Evolutionary conservation across 2,329 filamentous ascomycete species (phyloP).

Genomic region (Rhinocladiella mackenziei): DNA sequence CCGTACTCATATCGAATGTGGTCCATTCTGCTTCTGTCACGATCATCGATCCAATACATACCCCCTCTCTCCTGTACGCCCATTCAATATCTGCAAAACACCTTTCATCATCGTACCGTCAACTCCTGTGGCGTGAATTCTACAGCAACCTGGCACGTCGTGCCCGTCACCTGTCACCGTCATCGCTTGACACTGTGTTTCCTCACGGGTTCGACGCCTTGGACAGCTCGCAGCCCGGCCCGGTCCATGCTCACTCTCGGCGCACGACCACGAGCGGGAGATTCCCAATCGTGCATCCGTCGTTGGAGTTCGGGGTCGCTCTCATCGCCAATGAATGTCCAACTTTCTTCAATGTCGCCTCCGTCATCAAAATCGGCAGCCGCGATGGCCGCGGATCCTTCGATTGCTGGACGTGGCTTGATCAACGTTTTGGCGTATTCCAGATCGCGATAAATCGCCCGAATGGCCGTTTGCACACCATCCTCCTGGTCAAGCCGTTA

Average conservation of each 20-base stretch:
- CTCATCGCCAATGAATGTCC: slow-evolving; percentile 78
- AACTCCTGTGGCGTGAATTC: too few relatives aligned
- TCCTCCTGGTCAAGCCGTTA: slow-evolving; percentile 59
- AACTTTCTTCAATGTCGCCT: slow-evolving; percentile 70
- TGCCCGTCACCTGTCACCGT: not conserved
- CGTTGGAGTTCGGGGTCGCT: slow-evolving; percentile 45
- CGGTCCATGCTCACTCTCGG: slow-evolving; percentile 20
- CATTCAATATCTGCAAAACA: too few relatives aligned
- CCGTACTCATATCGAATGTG: too few relatives aligned
- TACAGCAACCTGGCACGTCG: too few relatives aligned
- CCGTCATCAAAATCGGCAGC: slow-evolving; percentile 35
- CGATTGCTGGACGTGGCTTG: slow-evolving; percentile 50
- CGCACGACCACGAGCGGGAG: slow-evolving; percentile 14
- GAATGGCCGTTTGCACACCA: slow-evolving; percentile 84
- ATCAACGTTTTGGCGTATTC: slow-evolving; percentile 87
- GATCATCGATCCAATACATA: too few relatives aligned
- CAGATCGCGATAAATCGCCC: slow-evolving; percentile 88
- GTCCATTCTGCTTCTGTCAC: too few relatives aligned
- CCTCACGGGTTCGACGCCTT: slow-evolving; percentile 22
- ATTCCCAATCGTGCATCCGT: slow-evolving; percentile 33
- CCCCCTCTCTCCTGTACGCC: too few relatives aligned
- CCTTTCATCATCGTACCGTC: not conserved
- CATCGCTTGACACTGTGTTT: slow-evolving; percentile 16
- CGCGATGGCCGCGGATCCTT: slow-evolving; percentile 26
- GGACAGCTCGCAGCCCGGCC: slow-evolving; percentile 15